These are phyloP conservation scores for Aspergillus neoniger DNA, from an alignment of 2,329 filamentous ascomycete genomes.

Conservation along the genomic window DNA sequence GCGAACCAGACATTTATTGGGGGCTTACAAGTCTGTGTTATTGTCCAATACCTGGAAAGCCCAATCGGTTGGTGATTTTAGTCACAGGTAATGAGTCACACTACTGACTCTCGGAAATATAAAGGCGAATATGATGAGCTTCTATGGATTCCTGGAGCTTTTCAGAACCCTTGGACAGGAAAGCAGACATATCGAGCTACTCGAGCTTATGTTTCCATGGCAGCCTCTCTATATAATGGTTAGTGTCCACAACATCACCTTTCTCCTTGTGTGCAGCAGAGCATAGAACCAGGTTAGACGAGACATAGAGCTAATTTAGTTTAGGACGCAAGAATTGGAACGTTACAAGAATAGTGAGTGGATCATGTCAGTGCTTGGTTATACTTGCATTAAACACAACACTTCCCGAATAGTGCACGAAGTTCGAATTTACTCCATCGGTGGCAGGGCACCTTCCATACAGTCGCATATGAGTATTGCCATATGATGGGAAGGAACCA, in stretches of 20 bases:
- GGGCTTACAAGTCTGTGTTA: background rate
- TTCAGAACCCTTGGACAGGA: background rate
- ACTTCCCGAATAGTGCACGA: background rate
- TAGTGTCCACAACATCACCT: background rate
- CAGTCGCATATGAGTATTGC: too few species aligned
- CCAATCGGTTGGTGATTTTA: background rate
- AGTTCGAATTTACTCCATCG: background rate
- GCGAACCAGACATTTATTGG: background rate
- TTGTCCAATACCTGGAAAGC: background rate
- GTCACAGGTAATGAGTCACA: background rate
- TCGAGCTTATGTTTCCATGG: too few species aligned
- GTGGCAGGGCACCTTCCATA: too few species aligned
- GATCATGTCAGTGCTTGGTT: background rate
- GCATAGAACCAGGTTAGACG: background rate
- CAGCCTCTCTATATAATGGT: too few species aligned
- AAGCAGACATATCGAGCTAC: background rate
- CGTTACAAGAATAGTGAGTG: background rate
- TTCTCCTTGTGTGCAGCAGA: background rate
- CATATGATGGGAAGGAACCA: too few species aligned
- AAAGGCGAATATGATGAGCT: background rate
- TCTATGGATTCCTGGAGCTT: background rate
- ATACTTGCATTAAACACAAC: background rate
- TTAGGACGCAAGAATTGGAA: background rate
- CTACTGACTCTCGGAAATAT: background rate
- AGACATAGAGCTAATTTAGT: background rate